phyloP scores from a whole-genome alignment of 148 eudicot genomes.

The Amaranthus cruentus region DNA sequence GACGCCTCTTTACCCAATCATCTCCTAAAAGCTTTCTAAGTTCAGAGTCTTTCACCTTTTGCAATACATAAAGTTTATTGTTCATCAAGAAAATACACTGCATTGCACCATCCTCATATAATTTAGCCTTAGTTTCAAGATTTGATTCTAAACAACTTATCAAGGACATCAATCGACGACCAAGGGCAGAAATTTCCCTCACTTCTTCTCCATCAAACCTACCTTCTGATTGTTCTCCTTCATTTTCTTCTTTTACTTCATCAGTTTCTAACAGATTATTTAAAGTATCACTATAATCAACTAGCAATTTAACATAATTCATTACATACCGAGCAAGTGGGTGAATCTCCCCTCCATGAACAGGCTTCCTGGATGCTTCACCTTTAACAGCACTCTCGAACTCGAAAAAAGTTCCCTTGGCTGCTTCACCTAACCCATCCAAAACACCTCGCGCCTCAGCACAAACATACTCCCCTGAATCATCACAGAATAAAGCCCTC shows the following conservation, averaged over 20 bases:
- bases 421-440: constrained; percentile 69
- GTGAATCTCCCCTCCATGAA: constrained; percentile 73
- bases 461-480: constrained; percentile 56
- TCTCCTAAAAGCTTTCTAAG: constrained; percentile 78
- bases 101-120: constrained; percentile 69
- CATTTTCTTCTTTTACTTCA: constrained; percentile 24
- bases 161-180: constrained; percentile 44
- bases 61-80: constrained; percentile 75
- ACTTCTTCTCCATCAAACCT: constrained; percentile 26
- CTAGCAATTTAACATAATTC: constrained; percentile 83
- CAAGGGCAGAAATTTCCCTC: constrained; percentile 48
- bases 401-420: constrained; percentile 65
- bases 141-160: constrained; percentile 57
- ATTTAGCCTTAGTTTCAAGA: constrained; percentile 72
- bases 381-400: constrained; percentile 80
- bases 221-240: neutral
- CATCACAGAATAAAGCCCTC: constrained; percentile 52
- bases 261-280: constrained; percentile 42
- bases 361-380: constrained; percentile 53
- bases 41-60: constrained; percentile 87
- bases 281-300: constrained; percentile 67
- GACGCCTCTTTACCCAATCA: constrained; percentile 71
- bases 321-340: constrained; percentile 83
- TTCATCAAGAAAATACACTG: constrained; percentile 81
- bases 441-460: constrained; percentile 64